A percentile compares a stretch with the other conserved stretches of the same genome.
These are phyloP conservation scores for Penicillium griseofulvum DNA, from an alignment of 2,329 filamentous ascomycete genomes.

Conservation along the genomic window DNA sequence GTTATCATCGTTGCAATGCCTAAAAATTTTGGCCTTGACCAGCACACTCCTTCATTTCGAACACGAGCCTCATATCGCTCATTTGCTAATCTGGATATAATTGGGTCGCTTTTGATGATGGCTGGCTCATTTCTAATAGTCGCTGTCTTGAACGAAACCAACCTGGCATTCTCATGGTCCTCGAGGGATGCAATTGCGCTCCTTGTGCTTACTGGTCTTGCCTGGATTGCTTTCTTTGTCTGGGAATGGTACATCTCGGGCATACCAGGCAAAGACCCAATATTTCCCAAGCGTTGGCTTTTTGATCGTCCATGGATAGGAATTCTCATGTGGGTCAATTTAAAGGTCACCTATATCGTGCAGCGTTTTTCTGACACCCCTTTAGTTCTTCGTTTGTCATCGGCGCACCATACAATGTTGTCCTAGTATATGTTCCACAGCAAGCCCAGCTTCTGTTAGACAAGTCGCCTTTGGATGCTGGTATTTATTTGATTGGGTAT, in stretches of 20 bases:
- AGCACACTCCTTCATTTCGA: constrained; percentile 26
- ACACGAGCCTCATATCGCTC: constrained; percentile 26
- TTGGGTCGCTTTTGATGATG: constrained; percentile 34
- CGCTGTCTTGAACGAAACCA: constrained; percentile 48
- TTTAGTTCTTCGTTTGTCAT: constrained; percentile 27
- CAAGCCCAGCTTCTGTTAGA: constrained; percentile 26
- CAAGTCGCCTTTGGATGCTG: constrained; percentile 27
- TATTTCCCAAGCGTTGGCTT: constrained; percentile 31
- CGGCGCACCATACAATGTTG: constrained; percentile 27
- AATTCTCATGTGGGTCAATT: constrained; percentile 23
- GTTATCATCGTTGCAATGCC: constrained; percentile 22
- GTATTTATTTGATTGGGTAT: constrained; percentile 27
- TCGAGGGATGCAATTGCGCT: constrained; percentile 35
- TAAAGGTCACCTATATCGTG: neutral
- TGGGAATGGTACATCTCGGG: constrained; percentile 32
- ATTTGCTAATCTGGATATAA: constrained; percentile 24
- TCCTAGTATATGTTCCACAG: constrained; percentile 31
- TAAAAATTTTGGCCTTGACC: constrained; percentile 24
- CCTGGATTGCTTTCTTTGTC: constrained; percentile 31
- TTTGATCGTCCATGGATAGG: constrained; percentile 27
- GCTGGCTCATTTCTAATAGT: constrained; percentile 47
- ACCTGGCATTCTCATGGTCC: constrained; percentile 45
- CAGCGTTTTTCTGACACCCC: neutral
- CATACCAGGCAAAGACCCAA: constrained; percentile 23
- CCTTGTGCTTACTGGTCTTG: constrained; percentile 23